Conservation (phyloP, 148 eudicot species). For the Oxyria digyna region DNA sequence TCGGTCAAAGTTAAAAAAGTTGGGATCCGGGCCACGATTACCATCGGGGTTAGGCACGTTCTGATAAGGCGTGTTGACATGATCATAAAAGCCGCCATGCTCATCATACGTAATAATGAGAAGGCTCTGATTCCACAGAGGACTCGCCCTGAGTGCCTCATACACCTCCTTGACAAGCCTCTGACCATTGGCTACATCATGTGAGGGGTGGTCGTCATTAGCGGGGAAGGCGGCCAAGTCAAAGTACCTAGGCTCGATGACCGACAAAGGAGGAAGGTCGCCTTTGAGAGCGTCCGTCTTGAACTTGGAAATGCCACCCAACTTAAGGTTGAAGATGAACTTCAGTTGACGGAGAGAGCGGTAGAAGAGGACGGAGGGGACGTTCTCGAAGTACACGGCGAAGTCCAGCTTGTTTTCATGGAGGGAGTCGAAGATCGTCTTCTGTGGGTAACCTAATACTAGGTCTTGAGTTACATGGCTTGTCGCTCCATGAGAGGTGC, state of each 20-base stretch:
- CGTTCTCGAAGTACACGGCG: slow-evolving; percentile 60
- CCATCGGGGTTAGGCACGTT: slow-evolving; percentile 90
- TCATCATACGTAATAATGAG: slow-evolving; percentile 81
- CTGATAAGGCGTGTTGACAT: slow-evolving; percentile 68
- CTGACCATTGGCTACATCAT: slow-evolving; percentile 91
- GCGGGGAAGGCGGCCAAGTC: slow-evolving; percentile 49
- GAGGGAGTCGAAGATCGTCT: slow-evolving; percentile 73
- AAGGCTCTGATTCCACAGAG: slow-evolving; percentile 79
- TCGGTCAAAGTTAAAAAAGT: slow-evolving; percentile 76
- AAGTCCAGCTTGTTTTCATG: slow-evolving; percentile 49
- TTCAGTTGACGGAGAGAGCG: slow-evolving; percentile 76
- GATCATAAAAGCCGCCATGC: slow-evolving; percentile 92
- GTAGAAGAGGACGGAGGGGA: slow-evolving; percentile 71
- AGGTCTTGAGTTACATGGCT: slow-evolving; percentile 64
- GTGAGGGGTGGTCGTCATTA: slow-evolving; percentile 92
- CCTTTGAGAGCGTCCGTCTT: slow-evolving; percentile 54
- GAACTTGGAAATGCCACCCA: slow-evolving; percentile 30
- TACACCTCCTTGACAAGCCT: slow-evolving; percentile 80
- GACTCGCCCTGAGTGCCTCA: slow-evolving; percentile 67
- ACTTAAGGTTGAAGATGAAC: slow-evolving; percentile 60
- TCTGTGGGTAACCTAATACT: slow-evolving; percentile 73
- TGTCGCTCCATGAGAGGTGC: slow-evolving; percentile 79
- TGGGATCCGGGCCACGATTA: slow-evolving; percentile 69
- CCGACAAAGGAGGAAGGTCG: slow-evolving; percentile 48
- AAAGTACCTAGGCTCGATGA: slow-evolving; percentile 88